Conservation (phyloP, 202 grass and related monocot species). For the Digitaria exilis region DNA sequence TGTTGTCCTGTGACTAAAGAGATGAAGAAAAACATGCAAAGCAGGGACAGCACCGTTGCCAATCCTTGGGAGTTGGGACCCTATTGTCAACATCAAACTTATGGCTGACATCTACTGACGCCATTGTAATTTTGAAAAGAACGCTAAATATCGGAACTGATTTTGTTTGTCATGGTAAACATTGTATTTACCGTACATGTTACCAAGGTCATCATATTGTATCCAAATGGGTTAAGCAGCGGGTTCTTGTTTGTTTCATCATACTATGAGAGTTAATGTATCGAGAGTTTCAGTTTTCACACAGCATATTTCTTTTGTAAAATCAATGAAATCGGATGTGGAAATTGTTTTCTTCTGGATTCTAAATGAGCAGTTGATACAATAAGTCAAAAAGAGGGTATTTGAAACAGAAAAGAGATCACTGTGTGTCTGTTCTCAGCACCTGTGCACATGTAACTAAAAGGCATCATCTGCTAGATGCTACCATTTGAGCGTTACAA, state of each 20-base stretch:
- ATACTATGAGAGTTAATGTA: background rate
- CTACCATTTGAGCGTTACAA: background rate
- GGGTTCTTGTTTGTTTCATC: background rate
- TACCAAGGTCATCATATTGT: background rate
- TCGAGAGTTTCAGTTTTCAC: background rate
- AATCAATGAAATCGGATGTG: background rate
- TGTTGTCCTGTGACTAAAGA: background rate
- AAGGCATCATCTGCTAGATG: background rate
- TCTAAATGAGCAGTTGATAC: background rate
- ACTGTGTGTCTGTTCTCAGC: background rate
- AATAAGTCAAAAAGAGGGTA: background rate
- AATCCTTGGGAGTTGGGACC: background rate
- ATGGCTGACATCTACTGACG: background rate
- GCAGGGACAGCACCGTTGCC: background rate
- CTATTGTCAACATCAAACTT: background rate
- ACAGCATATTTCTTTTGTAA: background rate
- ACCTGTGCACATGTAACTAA: slow-evolving; percentile 5
- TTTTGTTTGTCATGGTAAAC: slow-evolving; percentile 2
- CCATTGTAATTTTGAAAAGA: background rate
- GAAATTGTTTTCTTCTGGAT: background rate
- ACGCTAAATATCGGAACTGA: background rate
- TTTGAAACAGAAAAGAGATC: background rate
- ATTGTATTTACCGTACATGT: slow-evolving; percentile 12
- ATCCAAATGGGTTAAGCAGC: background rate
- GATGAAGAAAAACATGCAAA: background rate